Conservation (phyloP, 2,329 filamentous ascomycete species). For the Monosporascus sp. region DNA sequence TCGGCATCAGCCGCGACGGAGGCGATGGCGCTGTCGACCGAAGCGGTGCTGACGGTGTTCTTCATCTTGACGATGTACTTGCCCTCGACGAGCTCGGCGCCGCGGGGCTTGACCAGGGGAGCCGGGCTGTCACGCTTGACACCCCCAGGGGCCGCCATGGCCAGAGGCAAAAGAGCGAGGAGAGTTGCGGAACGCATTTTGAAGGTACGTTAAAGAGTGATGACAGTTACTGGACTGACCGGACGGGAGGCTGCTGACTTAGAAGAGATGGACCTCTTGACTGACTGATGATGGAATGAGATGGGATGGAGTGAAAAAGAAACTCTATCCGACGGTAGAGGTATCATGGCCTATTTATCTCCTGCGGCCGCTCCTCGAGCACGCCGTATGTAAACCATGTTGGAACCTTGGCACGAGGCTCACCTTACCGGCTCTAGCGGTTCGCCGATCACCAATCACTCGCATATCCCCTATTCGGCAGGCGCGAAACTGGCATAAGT, state of each 20-base stretch:
- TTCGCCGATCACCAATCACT: not conserved
- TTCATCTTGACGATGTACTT: slow-evolving; percentile 44
- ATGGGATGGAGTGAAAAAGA: slow-evolving; percentile 7
- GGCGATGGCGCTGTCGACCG: slow-evolving; percentile 18
- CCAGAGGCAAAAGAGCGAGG: slow-evolving; percentile 25
- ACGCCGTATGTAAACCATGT: not conserved
- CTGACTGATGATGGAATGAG: not conserved
- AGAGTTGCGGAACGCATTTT: slow-evolving; percentile 24
- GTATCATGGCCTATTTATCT: slow-evolving; percentile 5
- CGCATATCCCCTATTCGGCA: not conserved
- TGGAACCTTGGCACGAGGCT: slow-evolving; percentile 7
- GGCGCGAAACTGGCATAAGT: not conserved
- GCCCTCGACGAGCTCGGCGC: slow-evolving; percentile 25
- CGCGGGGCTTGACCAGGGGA: slow-evolving; percentile 23
- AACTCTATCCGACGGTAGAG: not conserved
- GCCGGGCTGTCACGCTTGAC: slow-evolving; percentile 21
- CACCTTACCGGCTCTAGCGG: not conserved
- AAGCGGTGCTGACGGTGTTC: slow-evolving; percentile 20
- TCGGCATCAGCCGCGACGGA: slow-evolving; percentile 25
- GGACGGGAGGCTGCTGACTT: slow-evolving; percentile 5
- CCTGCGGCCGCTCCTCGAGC: not conserved
- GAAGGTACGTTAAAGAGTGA: slow-evolving; percentile 2
- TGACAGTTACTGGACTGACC: not conserved
- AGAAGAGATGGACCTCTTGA: slow-evolving; percentile 7
- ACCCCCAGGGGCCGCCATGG: slow-evolving; percentile 22